A percentile compares a stretch with the other conserved stretches of the same genome.
Evolutionary conservation across 2,329 filamentous ascomycete genomes (phyloP).

Genomic region (Endocalyx cinctus): DNA sequence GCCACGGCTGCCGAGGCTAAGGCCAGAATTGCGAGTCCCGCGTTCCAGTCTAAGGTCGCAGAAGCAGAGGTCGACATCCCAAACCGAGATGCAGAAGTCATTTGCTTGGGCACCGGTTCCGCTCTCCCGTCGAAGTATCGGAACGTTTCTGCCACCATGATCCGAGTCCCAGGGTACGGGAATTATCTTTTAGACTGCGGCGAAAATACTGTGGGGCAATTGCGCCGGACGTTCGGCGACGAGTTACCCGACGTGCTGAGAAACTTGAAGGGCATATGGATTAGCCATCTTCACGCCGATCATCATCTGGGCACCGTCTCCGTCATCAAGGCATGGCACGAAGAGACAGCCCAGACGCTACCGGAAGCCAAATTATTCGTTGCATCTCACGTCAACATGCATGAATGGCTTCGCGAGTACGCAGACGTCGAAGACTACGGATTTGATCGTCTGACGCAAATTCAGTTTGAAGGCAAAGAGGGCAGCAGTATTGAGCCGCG

Average conservation of each 20-base stretch:
- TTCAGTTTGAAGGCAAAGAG: conserved; percentile 4
- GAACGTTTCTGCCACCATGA: conserved; percentile 85
- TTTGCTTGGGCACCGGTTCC: conserved; percentile 86
- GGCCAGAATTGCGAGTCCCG: conserved; percentile 18
- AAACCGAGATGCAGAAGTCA: conserved; percentile 72
- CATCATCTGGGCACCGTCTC: conserved; percentile 85
- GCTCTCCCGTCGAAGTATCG: conserved; percentile 87
- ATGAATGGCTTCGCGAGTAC: conserved; percentile 75
- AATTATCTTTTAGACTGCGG: conserved; percentile 88
- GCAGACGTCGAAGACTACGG: conserved; percentile 72
- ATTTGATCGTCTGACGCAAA: conserved; percentile 43
- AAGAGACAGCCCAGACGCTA: conserved; percentile 37
- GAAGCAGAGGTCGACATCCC: conserved; percentile 61
- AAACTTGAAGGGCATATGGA: conserved; percentile 79
- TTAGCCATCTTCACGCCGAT: conserved; percentile 94
- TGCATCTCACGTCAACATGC: conserved; percentile 67
- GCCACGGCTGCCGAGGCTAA: conserved; percentile 47
- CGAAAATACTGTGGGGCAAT: conserved; percentile 85
- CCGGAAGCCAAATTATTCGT: conserved; percentile 51
- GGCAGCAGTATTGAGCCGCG: conserved; percentile 14
- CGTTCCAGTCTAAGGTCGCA: conserved; percentile 31
- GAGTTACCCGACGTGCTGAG: conserved; percentile 69
- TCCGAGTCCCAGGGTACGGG: conserved; percentile 80
- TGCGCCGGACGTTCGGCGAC: conserved; percentile 66
- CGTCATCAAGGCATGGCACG: conserved; percentile 79